Evolutionary conservation across 257 asterid genomes (phyloP).

Genomic region (Gentiana straminea): DNA sequence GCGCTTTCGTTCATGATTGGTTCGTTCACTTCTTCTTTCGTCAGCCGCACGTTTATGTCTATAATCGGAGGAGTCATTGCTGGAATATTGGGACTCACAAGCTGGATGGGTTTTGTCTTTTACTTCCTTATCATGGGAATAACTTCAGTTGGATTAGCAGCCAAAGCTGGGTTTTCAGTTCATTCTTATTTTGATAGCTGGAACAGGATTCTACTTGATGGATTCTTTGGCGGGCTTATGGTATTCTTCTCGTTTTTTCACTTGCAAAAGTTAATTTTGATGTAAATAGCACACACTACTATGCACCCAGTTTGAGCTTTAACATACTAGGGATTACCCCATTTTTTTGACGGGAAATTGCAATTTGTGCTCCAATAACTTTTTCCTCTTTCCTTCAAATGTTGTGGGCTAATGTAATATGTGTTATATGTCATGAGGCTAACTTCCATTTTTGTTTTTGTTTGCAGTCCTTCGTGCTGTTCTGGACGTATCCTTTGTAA

Average conservation of each 20-base stretch:
- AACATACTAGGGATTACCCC: too few species aligned
- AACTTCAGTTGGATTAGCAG: slow-evolving; percentile 69
- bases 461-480: slow-evolving; percentile 95
- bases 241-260: slow-evolving; percentile 23
- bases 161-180: slow-evolving; percentile 70
- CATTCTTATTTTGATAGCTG: slow-evolving; percentile 73
- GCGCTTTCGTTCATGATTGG: not conserved
- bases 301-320: too few species aligned
- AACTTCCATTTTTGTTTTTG: slow-evolving; percentile 15
- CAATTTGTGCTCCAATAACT: too few species aligned
- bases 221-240: slow-evolving; percentile 76
- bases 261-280: slow-evolving; percentile 2
- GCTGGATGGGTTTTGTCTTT: slow-evolving; percentile 65
- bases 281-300: not conserved
- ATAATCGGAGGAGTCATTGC: slow-evolving; percentile 86
- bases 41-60: slow-evolving; percentile 90
- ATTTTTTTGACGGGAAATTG: too few species aligned
- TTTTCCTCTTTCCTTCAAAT: too few species aligned
- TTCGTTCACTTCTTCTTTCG: slow-evolving; percentile 11
- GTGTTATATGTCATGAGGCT: slow-evolving; percentile 6
- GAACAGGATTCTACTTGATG: slow-evolving; percentile 65
- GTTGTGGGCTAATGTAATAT: not conserved
- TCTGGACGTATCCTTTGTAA: slow-evolving; percentile 91
- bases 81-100: slow-evolving; percentile 62
- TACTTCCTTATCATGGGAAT: slow-evolving; percentile 76